Conservation (phyloP, 2,329 filamentous ascomycete genomes). For the Bipolaris oryzae region DNA sequence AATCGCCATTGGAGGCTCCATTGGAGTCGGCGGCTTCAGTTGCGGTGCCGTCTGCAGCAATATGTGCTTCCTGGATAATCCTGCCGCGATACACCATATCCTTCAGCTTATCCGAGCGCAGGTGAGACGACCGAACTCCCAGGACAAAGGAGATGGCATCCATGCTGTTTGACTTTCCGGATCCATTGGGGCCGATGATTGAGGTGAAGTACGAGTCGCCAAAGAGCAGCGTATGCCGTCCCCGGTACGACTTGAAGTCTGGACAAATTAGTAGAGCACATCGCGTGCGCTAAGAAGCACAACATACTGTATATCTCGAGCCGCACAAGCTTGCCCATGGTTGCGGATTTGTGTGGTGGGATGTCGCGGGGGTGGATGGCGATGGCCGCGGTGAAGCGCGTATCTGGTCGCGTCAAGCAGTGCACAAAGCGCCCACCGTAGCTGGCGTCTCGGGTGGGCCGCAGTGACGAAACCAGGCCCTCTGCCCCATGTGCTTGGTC, state of each 20-base stretch:
- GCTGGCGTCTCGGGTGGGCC: slow-evolving; percentile 23
- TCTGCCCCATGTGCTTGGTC: background rate
- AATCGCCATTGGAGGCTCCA: slow-evolving; percentile 37
- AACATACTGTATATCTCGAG: slow-evolving; percentile 87
- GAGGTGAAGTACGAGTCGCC: slow-evolving; percentile 99
- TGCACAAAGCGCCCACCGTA: slow-evolving; percentile 27
- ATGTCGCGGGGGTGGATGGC: slow-evolving; percentile 10
- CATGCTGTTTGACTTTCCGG: slow-evolving; percentile 99
- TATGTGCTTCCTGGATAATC: slow-evolving; percentile 88
- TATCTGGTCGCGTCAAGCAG: slow-evolving; percentile 22
- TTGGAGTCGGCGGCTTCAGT: slow-evolving; percentile 52
- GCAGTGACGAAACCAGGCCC: slow-evolving; percentile 31
- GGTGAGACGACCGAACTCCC: slow-evolving; percentile 97
- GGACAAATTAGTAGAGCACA: slow-evolving; percentile 22
- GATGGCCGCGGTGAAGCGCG: slow-evolving; percentile 10
- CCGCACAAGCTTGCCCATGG: slow-evolving; percentile 94
- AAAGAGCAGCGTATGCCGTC: slow-evolving; percentile 90
- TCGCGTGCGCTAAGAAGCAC: slow-evolving; percentile 6
- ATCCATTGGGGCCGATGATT: slow-evolving; percentile 99
- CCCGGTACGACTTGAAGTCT: slow-evolving; percentile 99
- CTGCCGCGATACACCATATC: slow-evolving; percentile 96
- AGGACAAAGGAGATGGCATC: slow-evolving; percentile 99
- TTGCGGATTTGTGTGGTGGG: slow-evolving; percentile 25
- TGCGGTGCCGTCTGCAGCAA: slow-evolving; percentile 87
- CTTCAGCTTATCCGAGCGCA: slow-evolving; percentile 90